Conservation (phyloP, 2,329 filamentous ascomycete genomes). For the Bipolaris oryzae region DNA sequence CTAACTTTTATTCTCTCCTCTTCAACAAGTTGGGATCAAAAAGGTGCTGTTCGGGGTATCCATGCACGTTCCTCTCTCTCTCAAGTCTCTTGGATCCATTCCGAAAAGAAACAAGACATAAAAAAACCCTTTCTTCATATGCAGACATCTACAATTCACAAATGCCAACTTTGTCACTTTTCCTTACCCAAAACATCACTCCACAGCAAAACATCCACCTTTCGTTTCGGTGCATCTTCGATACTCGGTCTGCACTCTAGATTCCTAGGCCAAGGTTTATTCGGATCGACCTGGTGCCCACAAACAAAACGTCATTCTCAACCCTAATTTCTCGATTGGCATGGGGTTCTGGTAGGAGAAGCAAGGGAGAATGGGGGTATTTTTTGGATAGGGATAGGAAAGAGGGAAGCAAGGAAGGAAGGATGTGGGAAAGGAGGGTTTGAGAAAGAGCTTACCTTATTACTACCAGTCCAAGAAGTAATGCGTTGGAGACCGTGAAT, state of each 20-base stretch:
- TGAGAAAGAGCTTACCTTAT: constrained; percentile 22
- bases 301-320: background rate
- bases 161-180: background rate
- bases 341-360: no score
- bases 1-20: no score
- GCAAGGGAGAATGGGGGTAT: no score
- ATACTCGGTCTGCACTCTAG: constrained; percentile 22
- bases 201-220: constrained; percentile 29
- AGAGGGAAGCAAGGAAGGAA: background rate
- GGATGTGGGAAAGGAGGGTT: background rate
- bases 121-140: no score
- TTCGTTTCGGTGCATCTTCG: constrained; percentile 14
- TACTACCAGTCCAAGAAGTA: constrained; percentile 30
- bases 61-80: no score
- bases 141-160: no score
- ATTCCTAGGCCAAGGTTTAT: constrained; percentile 23
- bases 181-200: constrained; percentile 17
- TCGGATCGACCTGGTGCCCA: constrained; percentile 19
- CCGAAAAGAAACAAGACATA: background rate
- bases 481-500: constrained; percentile 16
- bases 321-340: background rate
- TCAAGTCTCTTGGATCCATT: no score
- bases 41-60: no score
- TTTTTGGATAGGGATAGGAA: background rate
- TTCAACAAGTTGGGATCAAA: no score